A percentile compares a stretch with the other conserved stretches of the same genome.
phyloP scores from a whole-genome alignment of 352 stramenopile genomes.

The Globisporangium abappressorium region DNA sequence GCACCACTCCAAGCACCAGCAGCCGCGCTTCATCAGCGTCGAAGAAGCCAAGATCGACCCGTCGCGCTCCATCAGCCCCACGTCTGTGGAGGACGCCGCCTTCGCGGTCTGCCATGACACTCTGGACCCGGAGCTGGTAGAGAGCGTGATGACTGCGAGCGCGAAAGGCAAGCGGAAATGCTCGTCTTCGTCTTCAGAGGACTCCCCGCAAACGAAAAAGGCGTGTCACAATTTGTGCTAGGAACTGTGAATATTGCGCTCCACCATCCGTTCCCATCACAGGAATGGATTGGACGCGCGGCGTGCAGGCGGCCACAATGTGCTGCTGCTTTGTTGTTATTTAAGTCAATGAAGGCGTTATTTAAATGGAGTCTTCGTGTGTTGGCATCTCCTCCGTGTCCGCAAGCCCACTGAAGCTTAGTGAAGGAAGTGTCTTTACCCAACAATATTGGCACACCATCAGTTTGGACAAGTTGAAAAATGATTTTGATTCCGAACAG shows the following conservation, averaged over 20 bases:
- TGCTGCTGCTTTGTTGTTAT: conserved; percentile 6
- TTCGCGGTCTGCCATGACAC: not conserved
- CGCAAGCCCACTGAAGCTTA: no score
- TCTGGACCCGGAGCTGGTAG: not conserved
- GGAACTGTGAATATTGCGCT: not conserved
- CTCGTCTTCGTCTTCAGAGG: not conserved
- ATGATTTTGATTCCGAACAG: no score
- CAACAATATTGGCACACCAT: no score
- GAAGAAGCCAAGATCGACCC: conserved; percentile 34
- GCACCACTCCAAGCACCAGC: conserved; percentile 18
- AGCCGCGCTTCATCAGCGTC: conserved; percentile 34
- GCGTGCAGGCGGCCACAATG: not conserved
- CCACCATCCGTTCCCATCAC: not conserved
- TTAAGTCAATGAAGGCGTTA: conserved; percentile 14
- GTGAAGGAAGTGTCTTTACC: no score
- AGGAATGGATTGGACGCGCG: not conserved
- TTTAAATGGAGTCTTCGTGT: not conserved
- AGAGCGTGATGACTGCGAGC: not conserved
- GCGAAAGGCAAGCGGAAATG: conserved; percentile 1
- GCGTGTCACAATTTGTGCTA: conserved; percentile 3
- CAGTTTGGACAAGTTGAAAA: no score
- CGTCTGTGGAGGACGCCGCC: conserved; percentile 28
- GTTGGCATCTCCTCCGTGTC: not conserved
- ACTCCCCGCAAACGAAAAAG: conserved; percentile 6
- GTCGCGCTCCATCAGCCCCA: conserved; percentile 37